phyloP scores from a whole-genome alignment of 1,284 basidiomycete species.

The Fomitopsis schrenkii region DNA sequence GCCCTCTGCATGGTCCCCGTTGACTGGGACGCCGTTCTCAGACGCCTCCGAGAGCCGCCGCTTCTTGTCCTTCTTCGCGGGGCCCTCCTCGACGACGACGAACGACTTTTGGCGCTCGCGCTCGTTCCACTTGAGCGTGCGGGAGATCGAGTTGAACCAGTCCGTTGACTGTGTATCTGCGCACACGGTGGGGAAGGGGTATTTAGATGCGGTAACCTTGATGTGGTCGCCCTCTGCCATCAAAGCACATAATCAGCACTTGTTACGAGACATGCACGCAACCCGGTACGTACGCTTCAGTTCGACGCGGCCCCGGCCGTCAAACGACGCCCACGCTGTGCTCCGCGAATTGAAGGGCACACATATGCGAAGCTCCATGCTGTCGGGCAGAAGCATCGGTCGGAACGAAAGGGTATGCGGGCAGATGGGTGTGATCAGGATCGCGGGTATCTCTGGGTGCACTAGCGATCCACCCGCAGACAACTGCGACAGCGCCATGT shows the following conservation, averaged over 20 bases:
- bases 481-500: constrained; percentile 44
- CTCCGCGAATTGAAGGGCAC: constrained; percentile 98
- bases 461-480: constrained; percentile 98
- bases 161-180: constrained; percentile 96
- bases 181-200: constrained; percentile 98
- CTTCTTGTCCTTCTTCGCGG: constrained; percentile 32
- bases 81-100: constrained; percentile 92
- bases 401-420: constrained; percentile 98
- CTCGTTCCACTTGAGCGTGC: constrained; percentile 98
- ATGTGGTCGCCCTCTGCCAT: constrained; percentile 95
- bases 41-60: constrained; percentile 7
- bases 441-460: constrained; percentile 95
- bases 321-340: constrained; percentile 99
- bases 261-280: background rate
- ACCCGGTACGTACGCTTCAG: constrained; percentile 69
- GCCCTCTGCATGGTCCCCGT: constrained; percentile 7
- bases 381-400: constrained; percentile 97
- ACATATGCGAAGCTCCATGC: constrained; percentile 97
- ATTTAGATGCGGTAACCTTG: constrained; percentile 96
- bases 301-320: constrained; percentile 95
- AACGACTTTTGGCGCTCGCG: constrained; percentile 96
- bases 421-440: constrained; percentile 97
- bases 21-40: background rate
- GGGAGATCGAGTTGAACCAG: constrained; percentile 96
- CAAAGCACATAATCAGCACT: background rate